Base-by-base conservation (phyloP, 2,329 filamentous ascomycete species). In the Diaporthe helianthi region DNA sequence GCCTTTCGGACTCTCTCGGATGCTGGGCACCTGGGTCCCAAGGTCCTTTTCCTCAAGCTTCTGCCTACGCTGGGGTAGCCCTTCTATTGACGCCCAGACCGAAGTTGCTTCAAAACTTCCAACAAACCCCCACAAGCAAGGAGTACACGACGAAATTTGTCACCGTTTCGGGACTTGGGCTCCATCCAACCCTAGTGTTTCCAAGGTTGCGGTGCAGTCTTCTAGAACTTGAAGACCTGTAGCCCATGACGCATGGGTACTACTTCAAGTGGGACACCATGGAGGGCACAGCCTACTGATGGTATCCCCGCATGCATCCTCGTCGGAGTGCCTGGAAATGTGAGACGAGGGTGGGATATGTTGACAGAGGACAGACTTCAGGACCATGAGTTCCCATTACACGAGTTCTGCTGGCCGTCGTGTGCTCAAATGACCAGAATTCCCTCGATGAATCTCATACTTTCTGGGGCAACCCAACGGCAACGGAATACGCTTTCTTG, bases 221-320 rank as follows among this genome's bases (percentile, higher is more conserved):
- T 22, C 41, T 24, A 10, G 58, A 36, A 63, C n/a, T n/a, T n/a
- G n/a, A n/a, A n/a, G n/a, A n/a, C n/a, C n/a, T n/a, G n/a, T n/a
- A n/a, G 29, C 47, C 36, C 44, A 63, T 49, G 24, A 49, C 58
- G 41, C 41, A 36, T 49, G 12, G 41, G 41, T 63, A 36, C 58
- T 63, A 63, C 58, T 29, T 36, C 58, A 13, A 36, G 58, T 63
- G 41, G 41, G 29, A 63, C 58, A 49, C 8, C 7, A n/a, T 49
- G 58, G 44, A 63, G 58, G 58, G 58, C 58, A 49, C 58, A 63
- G 58, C 58, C 41, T 46, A 13, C 58, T 47, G 29, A 38, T 31
- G 29, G 38, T 31, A 10, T 22, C 8, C 38, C 46, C 24, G n/a
- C 38, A 4, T 3, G 38, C 38, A 15, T n/a, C 24, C 33, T 41